A percentile compares a stretch with the other conserved stretches of the same genome.
Conservation (phyloP, 75 land plant species). For the Sequoia sempervirens region DNA sequence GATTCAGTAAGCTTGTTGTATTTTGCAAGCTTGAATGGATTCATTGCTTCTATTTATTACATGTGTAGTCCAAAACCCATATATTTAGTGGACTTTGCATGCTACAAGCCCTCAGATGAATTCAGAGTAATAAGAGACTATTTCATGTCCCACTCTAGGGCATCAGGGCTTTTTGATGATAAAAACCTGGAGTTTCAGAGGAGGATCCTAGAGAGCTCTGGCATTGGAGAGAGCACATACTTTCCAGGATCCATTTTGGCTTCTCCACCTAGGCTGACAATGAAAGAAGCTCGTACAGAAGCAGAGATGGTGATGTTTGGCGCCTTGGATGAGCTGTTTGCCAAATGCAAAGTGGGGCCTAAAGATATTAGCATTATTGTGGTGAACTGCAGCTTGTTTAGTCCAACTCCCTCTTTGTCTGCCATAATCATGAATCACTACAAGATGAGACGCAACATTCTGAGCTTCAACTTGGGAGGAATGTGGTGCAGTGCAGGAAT, state of each 20-base stretch:
- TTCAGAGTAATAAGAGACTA: slow-evolving; percentile 34
- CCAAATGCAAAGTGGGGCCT: slow-evolving; percentile 27
- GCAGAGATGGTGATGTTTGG: slow-evolving; percentile 40
- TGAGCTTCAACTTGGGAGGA: slow-evolving; percentile 57
- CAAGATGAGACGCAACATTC: slow-evolving; percentile 37
- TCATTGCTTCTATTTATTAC: slow-evolving; percentile 29
- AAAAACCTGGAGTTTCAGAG: slow-evolving; percentile 33
- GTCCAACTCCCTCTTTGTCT: slow-evolving; percentile 54
- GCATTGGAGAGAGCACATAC: slow-evolving; percentile 58
- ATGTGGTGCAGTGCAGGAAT: slow-evolving; percentile 66
- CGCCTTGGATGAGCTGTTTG: slow-evolving; percentile 43
- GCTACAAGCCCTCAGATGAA: slow-evolving; percentile 44
- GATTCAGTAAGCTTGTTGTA: slow-evolving; percentile 37
- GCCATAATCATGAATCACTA: slow-evolving; percentile 64
- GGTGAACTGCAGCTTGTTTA: slow-evolving; percentile 60
- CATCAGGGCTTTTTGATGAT: slow-evolving; percentile 40
- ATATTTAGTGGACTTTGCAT: slow-evolving; percentile 63
- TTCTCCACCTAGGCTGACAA: slow-evolving; percentile 19
- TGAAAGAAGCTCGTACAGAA: slow-evolving; percentile 49
- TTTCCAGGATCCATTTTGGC: slow-evolving; percentile 27
- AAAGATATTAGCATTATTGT: slow-evolving; percentile 54
- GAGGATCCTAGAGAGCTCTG: slow-evolving; percentile 35
- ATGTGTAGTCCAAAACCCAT: slow-evolving; percentile 20
- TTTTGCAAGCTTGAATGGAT: slow-evolving; percentile 20
- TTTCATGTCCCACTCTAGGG: slow-evolving; percentile 35